phyloP scores from a whole-genome alignment of 2,329 filamentous ascomycete species.

The Colletotrichum truncatum region DNA sequence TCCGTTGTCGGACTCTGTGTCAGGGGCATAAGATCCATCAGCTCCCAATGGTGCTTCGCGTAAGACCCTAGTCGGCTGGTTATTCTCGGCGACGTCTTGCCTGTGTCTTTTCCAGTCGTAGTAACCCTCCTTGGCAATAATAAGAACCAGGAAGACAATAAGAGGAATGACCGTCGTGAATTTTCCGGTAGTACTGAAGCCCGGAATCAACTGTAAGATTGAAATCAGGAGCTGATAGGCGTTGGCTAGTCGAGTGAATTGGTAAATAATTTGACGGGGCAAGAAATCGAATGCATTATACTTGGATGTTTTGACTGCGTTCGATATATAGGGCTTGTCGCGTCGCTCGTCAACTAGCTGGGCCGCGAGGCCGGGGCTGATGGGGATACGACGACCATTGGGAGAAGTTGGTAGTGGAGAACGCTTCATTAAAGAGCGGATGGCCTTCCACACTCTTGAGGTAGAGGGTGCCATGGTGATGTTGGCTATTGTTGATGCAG shows the following conservation, averaged over 20 bases:
- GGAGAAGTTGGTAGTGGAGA: slow-evolving; percentile 70
- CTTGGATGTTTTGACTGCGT: slow-evolving; percentile 80
- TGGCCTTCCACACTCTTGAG: neutral
- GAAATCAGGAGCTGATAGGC: slow-evolving; percentile 88
- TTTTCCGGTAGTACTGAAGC: slow-evolving; percentile 78
- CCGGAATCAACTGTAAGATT: slow-evolving; percentile 81
- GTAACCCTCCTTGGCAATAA: slow-evolving; percentile 86
- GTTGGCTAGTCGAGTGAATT: slow-evolving; percentile 87
- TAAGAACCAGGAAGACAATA: slow-evolving; percentile 80
- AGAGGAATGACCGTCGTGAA: slow-evolving; percentile 80
- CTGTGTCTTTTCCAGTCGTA: slow-evolving; percentile 84
- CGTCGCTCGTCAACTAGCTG: slow-evolving; percentile 60
- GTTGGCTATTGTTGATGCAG: too few relatives aligned
- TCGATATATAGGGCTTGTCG: slow-evolving; percentile 56
- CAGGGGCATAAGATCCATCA: slow-evolving; percentile 39
- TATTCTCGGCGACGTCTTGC: slow-evolving; percentile 83
- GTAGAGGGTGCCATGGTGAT: too few relatives aligned
- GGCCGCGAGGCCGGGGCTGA: slow-evolving; percentile 46
- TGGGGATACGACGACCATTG: slow-evolving; percentile 69
- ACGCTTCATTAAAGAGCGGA: neutral
- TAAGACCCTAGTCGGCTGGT: neutral
- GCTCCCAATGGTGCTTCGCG: slow-evolving; percentile 34
- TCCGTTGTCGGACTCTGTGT: slow-evolving; percentile 22
- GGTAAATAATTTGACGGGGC: slow-evolving; percentile 84
- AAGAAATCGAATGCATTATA: slow-evolving; percentile 88